Base-by-base conservation (phyloP, 192 early-diverging fungal species). In the Dissophora globulifera region DNA sequence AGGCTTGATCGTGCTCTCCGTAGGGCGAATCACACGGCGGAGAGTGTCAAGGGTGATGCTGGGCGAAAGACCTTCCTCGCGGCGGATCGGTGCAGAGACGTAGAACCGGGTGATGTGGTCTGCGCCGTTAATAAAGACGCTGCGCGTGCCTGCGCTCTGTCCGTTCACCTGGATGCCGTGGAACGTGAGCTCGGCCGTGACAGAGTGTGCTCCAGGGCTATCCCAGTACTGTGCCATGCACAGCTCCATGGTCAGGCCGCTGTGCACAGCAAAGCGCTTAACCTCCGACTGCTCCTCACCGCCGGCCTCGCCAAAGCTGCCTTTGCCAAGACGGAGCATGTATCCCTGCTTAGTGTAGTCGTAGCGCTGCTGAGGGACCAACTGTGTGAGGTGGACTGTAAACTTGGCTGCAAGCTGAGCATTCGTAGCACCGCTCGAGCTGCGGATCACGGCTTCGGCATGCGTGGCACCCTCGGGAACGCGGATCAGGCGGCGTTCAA, bases 151-250 rank as follows among this genome's bases (percentile, higher is more conserved):
- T 69, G 78, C 78, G 33, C 79, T 60, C 16, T 84, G 51, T 17
- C 81, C 81, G 4, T 67, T 63, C 27, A 91, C 31, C 47, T 84
- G 79, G 40, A 96, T 83, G 19, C 94, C 94, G 63, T 91, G 89
- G 79, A 98, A 96, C n/a, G 84, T 83, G 13, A 97, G 41, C 17
- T 87, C 82, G 12, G 95, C 69, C 26, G 88, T 86, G 11, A 96
- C 76, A 25, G 78, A 72, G 62, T 94, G 91, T 13, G 80, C 67
- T 27, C 87, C 94, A 26, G 91, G 79, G 58, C 87, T 85, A 45
- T 88, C 91, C 95, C 97, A 99, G 79, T 93, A 96, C 72, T 95
- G 95, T 2, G 94, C 94, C 33, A 98, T 52, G 58, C 90, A 85
- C 31, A 90, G 43, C 78, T 99, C 96, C 27, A 96, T 70, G 22